Base-by-base conservation (phyloP, 2,329 filamentous ascomycete genomes). In the Epichloe uncinata region DNA sequence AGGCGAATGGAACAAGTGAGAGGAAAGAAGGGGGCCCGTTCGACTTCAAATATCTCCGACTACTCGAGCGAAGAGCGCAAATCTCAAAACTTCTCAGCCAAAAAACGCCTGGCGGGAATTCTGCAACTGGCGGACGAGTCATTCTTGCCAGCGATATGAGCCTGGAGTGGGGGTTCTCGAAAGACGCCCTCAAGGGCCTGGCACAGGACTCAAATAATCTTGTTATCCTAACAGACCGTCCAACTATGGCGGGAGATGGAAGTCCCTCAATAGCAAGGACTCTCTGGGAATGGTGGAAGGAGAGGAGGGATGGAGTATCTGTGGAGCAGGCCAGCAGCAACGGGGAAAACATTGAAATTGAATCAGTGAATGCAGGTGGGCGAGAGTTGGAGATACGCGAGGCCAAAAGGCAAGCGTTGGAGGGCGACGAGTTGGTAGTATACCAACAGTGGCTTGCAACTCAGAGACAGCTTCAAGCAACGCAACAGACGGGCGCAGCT, bases 401-500 rank as follows among this genome's bases (percentile, higher is more conserved):
- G 51, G 73, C 80, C 5, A 73, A 78, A 58, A 77, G 81, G 47
- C 73, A 81, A 45, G 75, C 82, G 2, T 69, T 95, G 1, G 81
- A 86, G 60, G 81, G 84, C 1, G 81, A 84, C 40, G 91, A 97
- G 58, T 74, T 93, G 12, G 69, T 77, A 13, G 70, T 89, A 2
- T 97, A 98, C 61, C 89, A 97, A 60, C 89, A 96, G 61, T 96
- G 89, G 74, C 75, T 95, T 9, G 88, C 89, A 0, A 89, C 87
- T 4, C 87, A 95, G 65, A 78, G 87, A 33, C 89, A 95, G 61
- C 73, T 95, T 7, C 86, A 95, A 60, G 86, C 86, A 42, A 90
- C 87, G 0, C 73, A 88, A 16, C 85, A 90, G 59, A 74, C 77
- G 5, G 79, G 83, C 50, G 83, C 81, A 16, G 78, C 81, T 45